Evolutionary conservation across 1,284 basidiomycete genomes (phyloP).

Genomic region (Malassezia brasiliensis): DNA sequence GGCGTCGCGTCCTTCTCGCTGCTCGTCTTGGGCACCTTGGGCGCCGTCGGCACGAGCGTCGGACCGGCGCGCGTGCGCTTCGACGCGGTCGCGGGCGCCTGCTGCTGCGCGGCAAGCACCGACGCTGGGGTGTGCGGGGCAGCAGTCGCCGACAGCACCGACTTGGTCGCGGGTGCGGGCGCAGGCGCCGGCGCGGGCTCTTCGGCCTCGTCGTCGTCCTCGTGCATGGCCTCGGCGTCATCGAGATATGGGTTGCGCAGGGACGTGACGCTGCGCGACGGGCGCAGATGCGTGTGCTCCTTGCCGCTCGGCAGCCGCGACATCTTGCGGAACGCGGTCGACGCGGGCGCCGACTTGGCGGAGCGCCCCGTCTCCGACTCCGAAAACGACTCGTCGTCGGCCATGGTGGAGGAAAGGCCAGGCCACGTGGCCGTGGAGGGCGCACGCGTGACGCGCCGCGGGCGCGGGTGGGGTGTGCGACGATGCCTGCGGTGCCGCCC

Average conservation of each 20-base stretch:
- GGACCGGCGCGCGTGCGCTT: conserved; percentile 40
- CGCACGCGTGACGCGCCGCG: neutral
- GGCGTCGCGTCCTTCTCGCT: conserved; percentile 37
- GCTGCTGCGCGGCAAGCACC: conserved; percentile 4
- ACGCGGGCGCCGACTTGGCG: conserved; percentile 16
- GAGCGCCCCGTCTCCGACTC: conserved; percentile 12
- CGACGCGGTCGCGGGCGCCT: conserved; percentile 2
- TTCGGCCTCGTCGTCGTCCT: neutral
- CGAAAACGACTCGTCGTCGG: conserved; percentile 18
- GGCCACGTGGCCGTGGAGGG: conserved; percentile 3
- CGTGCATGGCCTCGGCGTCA: conserved; percentile 8
- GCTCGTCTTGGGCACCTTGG: conserved; percentile 43
- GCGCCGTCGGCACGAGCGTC: conserved; percentile 37
- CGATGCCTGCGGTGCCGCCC: conserved; percentile 15
- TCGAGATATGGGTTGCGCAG: conserved; percentile 11
- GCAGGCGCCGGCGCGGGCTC: neutral
- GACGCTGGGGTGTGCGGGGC: conserved; percentile 13
- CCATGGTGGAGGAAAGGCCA: conserved; percentile 9
- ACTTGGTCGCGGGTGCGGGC: conserved; percentile 2
- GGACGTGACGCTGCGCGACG: conserved; percentile 10
- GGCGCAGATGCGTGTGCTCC: neutral
- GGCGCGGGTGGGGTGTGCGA: neutral
- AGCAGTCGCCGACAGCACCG: conserved; percentile 9
- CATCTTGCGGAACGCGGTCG: conserved; percentile 12
- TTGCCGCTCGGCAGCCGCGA: conserved; percentile 10